Evolutionary conservation across 2,329 filamentous ascomycete species (phyloP).

Genomic region (Exophiala sp.): DNA sequence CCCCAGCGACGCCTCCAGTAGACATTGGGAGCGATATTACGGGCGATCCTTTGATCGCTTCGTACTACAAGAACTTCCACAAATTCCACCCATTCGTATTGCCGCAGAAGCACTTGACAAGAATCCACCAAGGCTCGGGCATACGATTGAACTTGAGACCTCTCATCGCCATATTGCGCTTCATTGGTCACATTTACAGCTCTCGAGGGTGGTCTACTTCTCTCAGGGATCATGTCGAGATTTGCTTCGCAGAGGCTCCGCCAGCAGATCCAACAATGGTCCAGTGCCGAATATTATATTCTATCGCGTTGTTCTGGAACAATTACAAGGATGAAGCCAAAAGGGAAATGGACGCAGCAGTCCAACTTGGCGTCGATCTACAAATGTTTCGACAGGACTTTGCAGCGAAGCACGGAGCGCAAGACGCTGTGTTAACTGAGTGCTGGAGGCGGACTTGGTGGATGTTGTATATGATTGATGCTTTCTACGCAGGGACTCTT

Average conservation of each 20-base stretch:
- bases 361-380: conserved; percentile 27
- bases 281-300: conserved; percentile 72
- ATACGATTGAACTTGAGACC: conserved; percentile 22
- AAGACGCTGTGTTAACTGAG: conserved; percentile 35
- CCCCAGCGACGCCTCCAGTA: background rate
- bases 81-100: conserved; percentile 31
- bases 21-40: conserved; percentile 13
- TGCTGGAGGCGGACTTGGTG: conserved; percentile 37
- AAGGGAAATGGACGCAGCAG: conserved; percentile 45
- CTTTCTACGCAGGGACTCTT: conserved; percentile 12
- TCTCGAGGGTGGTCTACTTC: background rate
- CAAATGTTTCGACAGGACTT: conserved; percentile 28
- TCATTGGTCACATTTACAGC: conserved; percentile 29
- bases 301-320: conserved; percentile 74
- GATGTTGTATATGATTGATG: conserved; percentile 28
- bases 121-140: conserved; percentile 7
- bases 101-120: conserved; percentile 25
- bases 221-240: background rate
- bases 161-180: conserved; percentile 31
- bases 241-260: background rate
- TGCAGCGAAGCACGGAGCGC: conserved; percentile 55
- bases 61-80: conserved; percentile 36
- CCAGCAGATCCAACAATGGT: conserved; percentile 49
- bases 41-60: conserved; percentile 12
- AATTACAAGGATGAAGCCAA: conserved; percentile 68